phyloP scores from a whole-genome alignment of 1,284 basidiomycete species.

The Ustilago esculenta region DNA sequence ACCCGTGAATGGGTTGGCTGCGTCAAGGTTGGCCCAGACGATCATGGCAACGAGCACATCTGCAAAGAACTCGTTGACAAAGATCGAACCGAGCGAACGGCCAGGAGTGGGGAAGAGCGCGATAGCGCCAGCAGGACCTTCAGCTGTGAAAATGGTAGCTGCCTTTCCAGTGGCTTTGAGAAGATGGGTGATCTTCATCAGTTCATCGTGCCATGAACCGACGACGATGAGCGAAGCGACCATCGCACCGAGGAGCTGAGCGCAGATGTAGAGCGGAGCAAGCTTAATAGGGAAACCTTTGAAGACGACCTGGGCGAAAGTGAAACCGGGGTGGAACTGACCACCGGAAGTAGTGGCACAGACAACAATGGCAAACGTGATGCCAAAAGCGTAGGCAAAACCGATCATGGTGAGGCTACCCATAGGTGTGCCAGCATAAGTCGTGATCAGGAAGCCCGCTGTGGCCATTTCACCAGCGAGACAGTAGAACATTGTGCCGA shows the following conservation, averaged over 20 bases:
- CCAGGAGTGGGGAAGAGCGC: conserved; percentile 55
- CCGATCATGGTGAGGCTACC: conserved; percentile 55
- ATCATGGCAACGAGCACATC: conserved; percentile 51
- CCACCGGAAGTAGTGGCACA: conserved; percentile 53
- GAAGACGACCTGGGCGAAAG: conserved; percentile 54
- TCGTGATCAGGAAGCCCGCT: conserved; percentile 44
- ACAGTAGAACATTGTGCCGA: conserved; percentile 42
- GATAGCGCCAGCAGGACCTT: conserved; percentile 52
- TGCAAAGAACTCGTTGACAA: conserved; percentile 58
- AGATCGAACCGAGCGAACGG: conserved; percentile 43
- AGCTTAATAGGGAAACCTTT: conserved; percentile 57
- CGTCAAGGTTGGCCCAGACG: conserved; percentile 57
- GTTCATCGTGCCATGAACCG: conserved; percentile 45
- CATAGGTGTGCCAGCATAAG: conserved; percentile 27
- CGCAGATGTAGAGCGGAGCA: conserved; percentile 51
- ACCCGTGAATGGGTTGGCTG: conserved; percentile 50
- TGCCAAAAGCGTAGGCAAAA: conserved; percentile 54
- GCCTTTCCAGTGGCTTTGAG: conserved; percentile 39
- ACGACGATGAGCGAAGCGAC: conserved; percentile 49
- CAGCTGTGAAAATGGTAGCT: conserved; percentile 46
- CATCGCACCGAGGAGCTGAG: conserved; percentile 53
- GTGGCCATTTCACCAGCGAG: conserved; percentile 56
- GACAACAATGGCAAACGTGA: conserved; percentile 54
- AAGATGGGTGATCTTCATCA: conserved; percentile 38
- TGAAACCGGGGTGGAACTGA: conserved; percentile 55